Base-by-base conservation (phyloP, 371 early-diverging fungal species). In the Blyttiomyces sp. region DNA sequence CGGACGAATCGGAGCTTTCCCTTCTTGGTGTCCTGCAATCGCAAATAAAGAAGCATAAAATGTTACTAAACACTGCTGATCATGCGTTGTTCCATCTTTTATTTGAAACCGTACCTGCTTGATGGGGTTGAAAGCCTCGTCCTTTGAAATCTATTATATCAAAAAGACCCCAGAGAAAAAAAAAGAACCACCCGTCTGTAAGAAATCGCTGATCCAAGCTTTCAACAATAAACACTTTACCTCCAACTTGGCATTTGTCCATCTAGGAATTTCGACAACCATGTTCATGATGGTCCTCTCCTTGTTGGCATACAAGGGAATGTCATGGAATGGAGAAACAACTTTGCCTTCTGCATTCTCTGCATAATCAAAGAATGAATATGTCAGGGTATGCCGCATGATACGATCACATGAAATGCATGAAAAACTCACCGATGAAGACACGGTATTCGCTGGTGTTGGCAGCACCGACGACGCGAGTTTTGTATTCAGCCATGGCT, bases 191-290 rank as follows among this genome's bases (percentile, higher is more conserved):
- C n/a, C n/a, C 13, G 39, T 39, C 11, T 39, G 39, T n/a, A 11
- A 39, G 11, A 11, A 39, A 39, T 39, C n/a, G 39, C 39, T 39
- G 39, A 39, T 27, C 26, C 27, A 4, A 58, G 5, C 32, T 23
- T 2, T 1, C 13, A 43, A 9, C 53, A 43, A 9, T n/a, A n/a
- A 50, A 39, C 28, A 21, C 11, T 43, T 4, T 21, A 93, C 93
- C 85, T 99, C 99, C 59, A 96, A 83, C 87, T 99, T 99, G 64
- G 97, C 99, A 79, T 99, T 99, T 64, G 96, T 91, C 96, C 98
- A 99, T 54, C 99, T 87, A 43, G 99, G 99, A 57, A 99, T 95
- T n/a, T 39, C 99, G 43, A 99, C 95, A 42, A 98, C 86, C 92
- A 95, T 94, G 86, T 99, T 96, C 71, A 93, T 75, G 59, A 93